Evolutionary conservation across 202 grass and related monocot species (phyloP), one percentile per base, ranked within the genome.

Genomic region (Elaeis oleifera): DNA sequence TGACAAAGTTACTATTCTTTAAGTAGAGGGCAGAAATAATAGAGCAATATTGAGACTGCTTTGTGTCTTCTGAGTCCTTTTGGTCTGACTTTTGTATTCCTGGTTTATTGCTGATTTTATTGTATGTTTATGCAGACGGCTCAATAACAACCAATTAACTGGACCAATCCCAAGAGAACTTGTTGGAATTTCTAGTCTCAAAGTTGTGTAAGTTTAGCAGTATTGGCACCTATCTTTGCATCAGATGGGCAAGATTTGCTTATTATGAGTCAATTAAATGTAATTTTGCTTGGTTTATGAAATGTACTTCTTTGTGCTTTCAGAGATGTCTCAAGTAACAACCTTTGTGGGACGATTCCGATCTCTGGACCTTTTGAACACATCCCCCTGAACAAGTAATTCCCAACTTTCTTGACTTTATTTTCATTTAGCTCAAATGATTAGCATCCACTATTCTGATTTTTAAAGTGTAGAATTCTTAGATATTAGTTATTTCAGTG

Each of bases 361-460:
- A 87, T 83, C 0, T 84, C 88, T 48, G 83, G 88, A 51, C 85
- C 88, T 78, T 99, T 99, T 73, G 94, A 94, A 44, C 88, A 63
- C 67, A 94, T 99, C 76, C 79, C 88, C 26, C 78, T 99, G 69
- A 84, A 68, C 85, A 99, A 99, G 94, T 99, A 99, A 78, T 83
- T 83, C 36, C 22, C 2, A 44, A 3, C 9, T 44, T 44, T 13
- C 36, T 44, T 44, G 36, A 44, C 36, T 14, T 36, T 44, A 13
- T 44, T 44, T 44, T 44, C 5, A 44, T 44, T 14, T 44, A 7
- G 1, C 9, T 14, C 36, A 44, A 13, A 44, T 44, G 6, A 6
- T 31, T 31, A 6, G 28, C 28, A 31, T 31, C 28, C 28, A 6
- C 28, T 31, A 31, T 31, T 31, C 28, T 3, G 36, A 14, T 14